Conservation (phyloP, 768 basidiomycete genomes). For the Boletus reticulatus region DNA sequence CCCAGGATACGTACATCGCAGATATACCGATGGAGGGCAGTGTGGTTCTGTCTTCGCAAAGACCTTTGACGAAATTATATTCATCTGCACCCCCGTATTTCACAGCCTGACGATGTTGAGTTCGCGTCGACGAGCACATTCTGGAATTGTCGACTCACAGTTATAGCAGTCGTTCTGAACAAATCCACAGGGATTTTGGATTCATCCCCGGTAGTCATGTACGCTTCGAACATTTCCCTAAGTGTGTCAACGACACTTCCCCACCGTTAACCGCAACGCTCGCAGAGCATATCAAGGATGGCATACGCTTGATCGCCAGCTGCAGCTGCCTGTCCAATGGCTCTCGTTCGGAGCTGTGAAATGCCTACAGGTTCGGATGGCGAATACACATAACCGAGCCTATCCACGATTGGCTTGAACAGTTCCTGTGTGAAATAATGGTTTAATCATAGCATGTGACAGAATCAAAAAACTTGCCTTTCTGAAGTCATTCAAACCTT, state of each 20-base stretch:
- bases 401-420: constrained; percentile 73
- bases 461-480: constrained; percentile 41
- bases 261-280: not conserved
- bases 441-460: not conserved
- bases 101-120: constrained; percentile 50
- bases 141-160: constrained; percentile 37
- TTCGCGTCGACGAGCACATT: not conserved
- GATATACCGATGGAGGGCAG: constrained; percentile 64
- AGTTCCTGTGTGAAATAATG: constrained; percentile 41
- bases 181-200: constrained; percentile 81
- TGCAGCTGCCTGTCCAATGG: constrained; percentile 55
- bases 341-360: constrained; percentile 70
- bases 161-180: constrained; percentile 50
- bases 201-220: constrained; percentile 69
- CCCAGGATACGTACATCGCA: constrained; percentile 52
- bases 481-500: constrained; percentile 58
- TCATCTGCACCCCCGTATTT: constrained; percentile 71
- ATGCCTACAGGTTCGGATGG: constrained; percentile 64
- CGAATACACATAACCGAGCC: constrained; percentile 75
- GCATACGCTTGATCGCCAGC: constrained; percentile 43
- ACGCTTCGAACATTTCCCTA: constrained; percentile 64
- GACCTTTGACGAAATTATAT: constrained; percentile 66
- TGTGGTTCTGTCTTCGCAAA: constrained; percentile 71
- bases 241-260: constrained; percentile 74
- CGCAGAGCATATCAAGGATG: not conserved